These are phyloP conservation scores for Geosmithia flava DNA, from an alignment of 2,329 filamentous ascomycete genomes.

Conservation along the genomic window DNA sequence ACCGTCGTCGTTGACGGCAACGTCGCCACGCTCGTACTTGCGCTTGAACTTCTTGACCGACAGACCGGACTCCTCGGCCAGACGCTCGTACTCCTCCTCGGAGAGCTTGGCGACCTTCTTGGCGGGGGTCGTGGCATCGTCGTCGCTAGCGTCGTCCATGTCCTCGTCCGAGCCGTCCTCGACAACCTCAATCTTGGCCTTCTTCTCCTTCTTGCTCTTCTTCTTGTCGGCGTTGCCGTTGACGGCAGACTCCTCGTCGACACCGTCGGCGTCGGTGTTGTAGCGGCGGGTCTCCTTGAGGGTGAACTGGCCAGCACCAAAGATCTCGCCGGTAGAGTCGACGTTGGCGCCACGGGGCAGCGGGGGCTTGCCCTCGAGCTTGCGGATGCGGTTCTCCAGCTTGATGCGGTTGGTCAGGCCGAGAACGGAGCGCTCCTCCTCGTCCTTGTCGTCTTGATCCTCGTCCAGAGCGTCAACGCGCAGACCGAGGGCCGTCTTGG, in stretches of 20 bases:
- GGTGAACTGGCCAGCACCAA: conserved; percentile 66
- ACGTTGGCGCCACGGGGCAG: conserved; percentile 65
- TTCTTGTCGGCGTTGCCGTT: conserved; percentile 22
- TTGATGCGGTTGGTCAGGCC: conserved; percentile 61
- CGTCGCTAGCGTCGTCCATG: conserved; percentile 25
- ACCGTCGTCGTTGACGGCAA: conserved; percentile 52
- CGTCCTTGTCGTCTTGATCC: conserved; percentile 33
- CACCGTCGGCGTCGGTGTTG: conserved; percentile 84
- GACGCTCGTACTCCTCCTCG: conserved; percentile 42
- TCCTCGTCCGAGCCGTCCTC: conserved; percentile 20
- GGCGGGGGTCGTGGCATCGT: conserved; percentile 19
- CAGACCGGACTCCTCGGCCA: conserved; percentile 55
- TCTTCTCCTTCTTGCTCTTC: conserved; percentile 25
- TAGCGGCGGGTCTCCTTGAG: conserved; percentile 91
- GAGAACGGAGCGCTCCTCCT: conserved; percentile 77
- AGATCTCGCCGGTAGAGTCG: conserved; percentile 56
- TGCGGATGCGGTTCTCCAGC: conserved; percentile 64
- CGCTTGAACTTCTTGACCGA: conserved; percentile 67
- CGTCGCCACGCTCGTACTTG: conserved; percentile 66
- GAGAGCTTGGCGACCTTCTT: conserved; percentile 31
- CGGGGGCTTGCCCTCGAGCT: conserved; percentile 82
- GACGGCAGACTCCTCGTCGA: conserved; percentile 46
- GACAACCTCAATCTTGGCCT: conserved; percentile 28
- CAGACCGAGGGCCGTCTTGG: conserved; percentile 85
- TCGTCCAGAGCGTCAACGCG: conserved; percentile 76